Evolutionary conservation across 177 flowering plant species (phyloP), one percentile per base, ranked within the genome.

Genomic region (Tripterygium wilfordii): DNA sequence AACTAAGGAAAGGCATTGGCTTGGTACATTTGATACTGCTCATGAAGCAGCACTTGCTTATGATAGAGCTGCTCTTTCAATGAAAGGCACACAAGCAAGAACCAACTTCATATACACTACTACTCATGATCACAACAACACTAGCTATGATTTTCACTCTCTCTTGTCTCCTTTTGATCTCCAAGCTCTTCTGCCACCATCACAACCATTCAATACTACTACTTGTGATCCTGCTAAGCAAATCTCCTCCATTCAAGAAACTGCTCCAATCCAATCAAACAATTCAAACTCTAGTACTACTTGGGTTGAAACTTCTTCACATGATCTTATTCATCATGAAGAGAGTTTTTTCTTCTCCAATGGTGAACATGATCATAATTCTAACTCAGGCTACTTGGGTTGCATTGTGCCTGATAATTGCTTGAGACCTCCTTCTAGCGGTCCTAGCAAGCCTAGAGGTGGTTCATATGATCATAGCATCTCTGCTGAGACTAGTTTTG

Each of bases 31-130:
- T 65, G 96, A 92, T 63, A 85, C 96, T 52, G 96, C 96, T 3
- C 94, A 86, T 46, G 96, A 92, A 70, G 96, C 98, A 4, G 98
- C 96, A 35, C 72, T 92, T 28, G 98, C 96, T 63, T 92, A 92
- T 75, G 98, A 88, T 49, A 83, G 85, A 31, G 98, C 98, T 55
- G 96, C 98, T 14, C 74, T 88, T n/a, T 77, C 88, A 32, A 88
- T 92, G 78, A 88, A 84, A 51, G 98, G 98, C 41, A 64, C 79
- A 5, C 87, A 92, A 72, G 98, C 98, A 24, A 80, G 88, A 67
- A 92, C 98, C 48, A 92, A 92, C 65, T 92, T 92, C 65, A 54
- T 83, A 2, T 92, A 92, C 79, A 44, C 87, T 54, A 70, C n/a
- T n/a, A n/a, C n/a, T n/a, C n/a, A n/a, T n/a, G n/a, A n/a, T n/a